Base-by-base conservation (phyloP, 2,329 filamentous ascomycete genomes). In the Stagonosporopsis tanaceti region DNA sequence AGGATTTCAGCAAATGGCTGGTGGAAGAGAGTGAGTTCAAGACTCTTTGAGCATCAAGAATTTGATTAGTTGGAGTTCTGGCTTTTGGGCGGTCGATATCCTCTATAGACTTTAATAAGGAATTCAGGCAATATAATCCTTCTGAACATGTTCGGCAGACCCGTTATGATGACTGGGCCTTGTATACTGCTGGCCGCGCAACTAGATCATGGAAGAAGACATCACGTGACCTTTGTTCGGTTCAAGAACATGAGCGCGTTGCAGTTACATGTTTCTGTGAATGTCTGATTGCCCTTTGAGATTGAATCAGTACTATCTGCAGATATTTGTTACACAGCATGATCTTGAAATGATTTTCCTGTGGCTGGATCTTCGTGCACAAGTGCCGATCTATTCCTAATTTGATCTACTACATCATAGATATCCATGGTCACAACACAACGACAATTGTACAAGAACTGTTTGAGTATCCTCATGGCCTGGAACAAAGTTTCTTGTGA, bases 1-100 rank as follows among this genome's bases (percentile, higher is more conserved):
- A 77, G 66, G 72, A 78, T 46, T 82, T 82, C 55, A 70, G 64
- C 37, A 68, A 65, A 2, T 84, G 81, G 79, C 51, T 84, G 50
- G 48, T 75, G 60, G 72, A 74, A 56, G 78, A 82, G 52, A 83
- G 81, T 58, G 39, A 56, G 22, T 56, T 56, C 40, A 41, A 56
- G 47, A 56, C 53, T 37, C 40, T 89, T n/a, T 51, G 40, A 51
- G 28, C 6, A 5, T 1, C 6, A 15, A 25, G 1, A 12, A 2
- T 9, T 6, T n/a, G 15, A 4, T n/a, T 24, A 15, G 4, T 6
- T 9, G 22, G 20, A 14, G 7, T 22, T 25, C 6, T 20, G 2
- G 14, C 3, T 25, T 17, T 15, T 20, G 3, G 6, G 17, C 7
- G 1, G 9, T 35, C 4, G 20, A 35, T 50, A 35, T 35, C 47